Conservation (phyloP, 148 eudicot species). For the Camellia japonica region DNA sequence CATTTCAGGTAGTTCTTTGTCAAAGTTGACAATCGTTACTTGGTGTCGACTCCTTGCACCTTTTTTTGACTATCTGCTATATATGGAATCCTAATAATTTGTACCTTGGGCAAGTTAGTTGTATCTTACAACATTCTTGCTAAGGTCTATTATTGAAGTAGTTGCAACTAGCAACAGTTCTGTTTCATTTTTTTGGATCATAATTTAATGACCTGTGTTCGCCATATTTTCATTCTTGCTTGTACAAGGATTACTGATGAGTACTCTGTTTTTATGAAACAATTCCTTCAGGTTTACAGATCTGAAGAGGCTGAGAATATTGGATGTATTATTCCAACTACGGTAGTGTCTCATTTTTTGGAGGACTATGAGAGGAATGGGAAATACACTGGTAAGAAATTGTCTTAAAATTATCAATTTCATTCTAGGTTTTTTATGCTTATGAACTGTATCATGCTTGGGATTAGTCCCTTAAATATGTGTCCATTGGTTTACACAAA, state of each 20-base stretch:
- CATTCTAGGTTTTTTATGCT: not conserved
- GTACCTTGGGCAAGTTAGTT: no score
- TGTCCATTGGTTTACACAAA: not conserved
- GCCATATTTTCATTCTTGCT: constrained; percentile 3
- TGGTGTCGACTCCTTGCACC: no score
- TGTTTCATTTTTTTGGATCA: not conserved
- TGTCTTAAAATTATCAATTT: constrained; percentile 1
- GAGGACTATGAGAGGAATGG: constrained; percentile 88
- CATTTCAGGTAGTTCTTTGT: no score
- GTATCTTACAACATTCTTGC: no score
- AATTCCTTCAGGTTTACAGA: constrained; percentile 66
- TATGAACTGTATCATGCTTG: constrained; percentile 5
- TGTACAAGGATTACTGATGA: not conserved
- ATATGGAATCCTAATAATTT: no score
- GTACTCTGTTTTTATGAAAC: constrained; percentile 10
- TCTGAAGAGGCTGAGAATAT: constrained; percentile 94
- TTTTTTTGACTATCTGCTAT: no score
- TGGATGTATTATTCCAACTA: constrained; percentile 93
- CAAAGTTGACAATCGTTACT: no score
- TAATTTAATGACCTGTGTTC: not conserved
- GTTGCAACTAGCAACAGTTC: constrained; percentile 11
- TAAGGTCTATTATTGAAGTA: not conserved
- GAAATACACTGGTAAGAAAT: constrained; percentile 75
- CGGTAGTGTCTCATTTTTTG: constrained; percentile 90
- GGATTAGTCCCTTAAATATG: not conserved